These are phyloP conservation scores for Solanum sitiens DNA, from an alignment of 257 asterid genomes.

Conservation along the genomic window DNA sequence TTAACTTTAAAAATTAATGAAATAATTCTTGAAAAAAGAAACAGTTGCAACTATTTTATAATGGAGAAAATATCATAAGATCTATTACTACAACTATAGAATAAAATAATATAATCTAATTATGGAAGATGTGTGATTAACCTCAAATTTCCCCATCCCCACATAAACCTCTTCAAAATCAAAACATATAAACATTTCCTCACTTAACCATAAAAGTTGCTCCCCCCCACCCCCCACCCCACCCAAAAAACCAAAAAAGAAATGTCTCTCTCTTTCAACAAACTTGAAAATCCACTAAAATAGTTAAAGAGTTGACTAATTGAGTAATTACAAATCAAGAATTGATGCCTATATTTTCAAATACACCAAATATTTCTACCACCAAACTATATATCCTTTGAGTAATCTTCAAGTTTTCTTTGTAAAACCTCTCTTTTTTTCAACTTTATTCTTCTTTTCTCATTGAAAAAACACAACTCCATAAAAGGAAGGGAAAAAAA, in stretches of 20 bases:
- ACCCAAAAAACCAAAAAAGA: neutral
- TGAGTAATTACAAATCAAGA: neutral
- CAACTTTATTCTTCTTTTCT: neutral
- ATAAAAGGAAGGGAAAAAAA: neutral
- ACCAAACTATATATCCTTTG: slow-evolving; percentile 17
- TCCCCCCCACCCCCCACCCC: too few species aligned
- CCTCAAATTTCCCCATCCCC: neutral
- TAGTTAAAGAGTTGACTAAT: neutral
- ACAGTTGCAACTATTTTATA: too few species aligned
- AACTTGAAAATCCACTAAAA: neutral
- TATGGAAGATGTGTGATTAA: neutral
- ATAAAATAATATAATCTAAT: neutral
- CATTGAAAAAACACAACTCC: neutral
- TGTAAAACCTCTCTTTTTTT: neutral
- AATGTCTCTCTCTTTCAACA: neutral
- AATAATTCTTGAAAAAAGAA: neutral
- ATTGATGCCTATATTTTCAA: neutral
- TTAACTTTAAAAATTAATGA: too few species aligned
- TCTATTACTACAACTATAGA: neutral
- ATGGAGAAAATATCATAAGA: too few species aligned
- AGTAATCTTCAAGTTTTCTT: slow-evolving; percentile 38
- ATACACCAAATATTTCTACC: neutral
- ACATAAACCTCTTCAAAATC: neutral
- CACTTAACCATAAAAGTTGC: neutral
- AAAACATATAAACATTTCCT: neutral